Base-by-base conservation (phyloP, 2,329 filamentous ascomycete genomes). In the Juglanconis oblonga region DNA sequence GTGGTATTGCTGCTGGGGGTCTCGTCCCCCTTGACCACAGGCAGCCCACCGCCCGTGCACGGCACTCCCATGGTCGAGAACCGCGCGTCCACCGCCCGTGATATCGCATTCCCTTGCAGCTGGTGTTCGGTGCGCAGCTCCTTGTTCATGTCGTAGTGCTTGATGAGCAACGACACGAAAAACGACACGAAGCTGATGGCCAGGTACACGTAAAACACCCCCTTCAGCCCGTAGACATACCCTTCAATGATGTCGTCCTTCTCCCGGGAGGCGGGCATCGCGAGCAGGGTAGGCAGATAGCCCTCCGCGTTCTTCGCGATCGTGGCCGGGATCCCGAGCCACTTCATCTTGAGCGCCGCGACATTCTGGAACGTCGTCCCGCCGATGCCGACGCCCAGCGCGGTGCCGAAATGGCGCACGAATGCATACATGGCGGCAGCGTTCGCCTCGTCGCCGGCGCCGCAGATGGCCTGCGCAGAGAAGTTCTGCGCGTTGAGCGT, bases 141-240 rank as follows among this genome's bases (percentile, higher is more conserved):
- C 57, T 75, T 72, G 65, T 82, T 77, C 64, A 86, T 70, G 63
- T 75, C 73, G 67, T 79, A 77, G 40, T 74, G 76, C 65, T 81
- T 75, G 32, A 84, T 82, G 62, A 81, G 78, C 1, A 83, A 61
- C 65, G 80, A 85, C 52, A 80, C 71, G 40, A 85, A 52, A 38
- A 86, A 70, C 2, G 79, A 81, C 3, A 83, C 68, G 0, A 71
- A 80, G 1, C 77, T 75, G 40, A 87, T 73, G 0, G 72, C 83
- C 35, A 79, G 76, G 69, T 83, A 78, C 36, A 84, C 77, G 40
- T 78, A 76, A 76, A 79, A 86, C 17, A 87, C 79, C 49, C 79
- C 79, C 59, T 74, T 76, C 66, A 87, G 68, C 48, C 80, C 81
- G 64, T 81, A 78, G 3, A 79, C 80, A 67, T 86, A 87, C 10